Percentiles rank a stretch among this genome's conserved stretches.
These are phyloP conservation scores for Alternaria panax DNA, from an alignment of 2,329 filamentous ascomycete genomes.

Conservation along the genomic window DNA sequence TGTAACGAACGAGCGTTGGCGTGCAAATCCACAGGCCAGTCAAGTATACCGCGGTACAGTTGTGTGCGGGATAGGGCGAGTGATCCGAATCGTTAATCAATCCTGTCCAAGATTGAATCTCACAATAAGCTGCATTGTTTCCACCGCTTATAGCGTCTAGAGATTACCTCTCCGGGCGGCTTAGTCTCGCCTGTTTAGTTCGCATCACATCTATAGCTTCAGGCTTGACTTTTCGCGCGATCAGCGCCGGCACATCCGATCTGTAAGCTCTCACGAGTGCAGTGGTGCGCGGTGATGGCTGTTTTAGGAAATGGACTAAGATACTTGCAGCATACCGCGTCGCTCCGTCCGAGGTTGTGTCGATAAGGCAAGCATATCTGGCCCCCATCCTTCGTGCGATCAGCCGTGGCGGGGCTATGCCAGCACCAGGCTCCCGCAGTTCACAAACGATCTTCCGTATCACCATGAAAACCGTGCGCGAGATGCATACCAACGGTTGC, in stretches of 20 bases:
- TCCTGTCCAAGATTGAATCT: no score
- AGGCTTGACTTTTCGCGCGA: background rate
- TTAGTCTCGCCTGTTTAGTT: no score
- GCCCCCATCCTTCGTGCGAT: background rate
- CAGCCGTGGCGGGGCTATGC: background rate
- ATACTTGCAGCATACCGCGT: background rate
- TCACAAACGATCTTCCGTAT: background rate
- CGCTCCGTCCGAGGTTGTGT: no score
- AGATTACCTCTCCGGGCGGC: no score
- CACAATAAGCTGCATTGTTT: no score
- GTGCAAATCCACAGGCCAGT: background rate
- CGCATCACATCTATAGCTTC: no score
- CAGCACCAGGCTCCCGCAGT: background rate
- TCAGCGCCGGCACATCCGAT: background rate
- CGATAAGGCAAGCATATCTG: background rate
- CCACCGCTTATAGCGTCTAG: no score
- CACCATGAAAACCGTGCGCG: background rate
- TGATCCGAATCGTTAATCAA: no score
- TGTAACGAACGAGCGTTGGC: no score
- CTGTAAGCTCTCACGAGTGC: background rate
- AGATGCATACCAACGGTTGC: no score
- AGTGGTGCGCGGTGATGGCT: fast-evolving
- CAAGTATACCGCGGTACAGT: no score
- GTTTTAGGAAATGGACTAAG: fast-evolving
- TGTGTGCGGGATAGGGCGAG: no score